These are phyloP conservation scores for Ilyonectria mors-panacis DNA, from an alignment of 2,329 filamentous ascomycete species.

Conservation along the genomic window DNA sequence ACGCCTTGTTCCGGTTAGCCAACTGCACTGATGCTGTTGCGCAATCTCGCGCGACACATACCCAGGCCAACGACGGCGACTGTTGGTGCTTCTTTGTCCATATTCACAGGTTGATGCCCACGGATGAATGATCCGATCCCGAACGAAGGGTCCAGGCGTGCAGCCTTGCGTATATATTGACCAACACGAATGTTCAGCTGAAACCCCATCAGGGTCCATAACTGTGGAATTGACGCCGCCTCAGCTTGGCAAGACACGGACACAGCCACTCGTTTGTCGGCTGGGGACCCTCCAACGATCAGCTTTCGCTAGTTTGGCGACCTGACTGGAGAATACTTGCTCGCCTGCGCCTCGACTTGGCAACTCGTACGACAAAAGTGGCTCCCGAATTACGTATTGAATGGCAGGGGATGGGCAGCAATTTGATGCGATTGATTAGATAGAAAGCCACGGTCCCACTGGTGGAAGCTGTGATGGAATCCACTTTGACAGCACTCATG, in stretches of 20 bases:
- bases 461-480: conserved; percentile 29
- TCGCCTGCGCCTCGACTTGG: not conserved
- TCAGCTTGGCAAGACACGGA: conserved; percentile 20
- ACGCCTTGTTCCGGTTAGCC: conserved; percentile 43
- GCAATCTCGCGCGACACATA: conserved; percentile 17
- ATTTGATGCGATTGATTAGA: conserved; percentile 44
- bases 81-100: conserved; percentile 33
- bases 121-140: not conserved
- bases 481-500: conserved; percentile 1
- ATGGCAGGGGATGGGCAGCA: not conserved
- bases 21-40: not conserved
- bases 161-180: conserved; percentile 15
- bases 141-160: not conserved
- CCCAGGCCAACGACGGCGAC: conserved; percentile 52
- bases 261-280: conserved; percentile 3
- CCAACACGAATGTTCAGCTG: conserved; percentile 20
- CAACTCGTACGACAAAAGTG: conserved; percentile 3
- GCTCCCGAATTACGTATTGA: not conserved
- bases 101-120: not conserved
- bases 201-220: conserved; percentile 31
- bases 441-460: conserved; percentile 24
- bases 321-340: not conserved
- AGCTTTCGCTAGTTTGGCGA: not conserved
- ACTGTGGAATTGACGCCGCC: conserved; percentile 28
- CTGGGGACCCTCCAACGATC: conserved; percentile 13